Evolutionary conservation across 148 eudicot species (phyloP), one percentile per base, ranked within the genome.

Genomic region (Amaranthus cruentus): DNA sequence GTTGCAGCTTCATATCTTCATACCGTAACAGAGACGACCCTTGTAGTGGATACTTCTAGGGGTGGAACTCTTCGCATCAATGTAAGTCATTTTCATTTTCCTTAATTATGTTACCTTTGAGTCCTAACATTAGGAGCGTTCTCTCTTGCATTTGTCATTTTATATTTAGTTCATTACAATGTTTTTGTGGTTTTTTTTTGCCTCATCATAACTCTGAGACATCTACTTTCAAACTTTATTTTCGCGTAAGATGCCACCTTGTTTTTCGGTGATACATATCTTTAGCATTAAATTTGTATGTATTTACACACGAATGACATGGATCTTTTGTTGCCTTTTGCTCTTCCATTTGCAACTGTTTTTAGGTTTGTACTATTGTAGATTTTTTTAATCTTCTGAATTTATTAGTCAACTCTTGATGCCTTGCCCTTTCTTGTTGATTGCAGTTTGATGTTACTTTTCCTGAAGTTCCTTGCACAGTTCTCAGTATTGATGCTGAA

Each of bases 381-480:
- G 10, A 70, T 55, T n/a, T 14, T 72, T 8, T 71, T 15, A 28
- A 54, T 44, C 65, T 53, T 71, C 15, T 42, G 28, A 54, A 48
- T 71, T 75, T 46, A 14, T 46, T 14, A 63, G 43, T 56, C 75
- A 63, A 56, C 38, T n/a, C 18, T 75, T 66, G 75, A 79, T 75
- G 47, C 2, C 55, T 63, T 63, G 28, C 58, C 7, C 67, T 74
- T 70, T 61, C 56, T 77, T 73, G 77, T 68, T 66, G 52, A 66
- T 38, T 84, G 87, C 96, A 95, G 99, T 95, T 95, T 88, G 97
- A 95, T 84, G 82, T 92, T 69, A 90, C 96, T 74, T 95, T 95
- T 86, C 97, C 97, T 43, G 84, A 85, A 74, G 71, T 92, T 78
- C 87, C 91, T 6, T 95, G 97, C 72, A 77, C 99, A 14, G 70